Evolutionary conservation across 176 grass and related monocot species (phyloP).

Genomic region (Oryza brachyantha): DNA sequence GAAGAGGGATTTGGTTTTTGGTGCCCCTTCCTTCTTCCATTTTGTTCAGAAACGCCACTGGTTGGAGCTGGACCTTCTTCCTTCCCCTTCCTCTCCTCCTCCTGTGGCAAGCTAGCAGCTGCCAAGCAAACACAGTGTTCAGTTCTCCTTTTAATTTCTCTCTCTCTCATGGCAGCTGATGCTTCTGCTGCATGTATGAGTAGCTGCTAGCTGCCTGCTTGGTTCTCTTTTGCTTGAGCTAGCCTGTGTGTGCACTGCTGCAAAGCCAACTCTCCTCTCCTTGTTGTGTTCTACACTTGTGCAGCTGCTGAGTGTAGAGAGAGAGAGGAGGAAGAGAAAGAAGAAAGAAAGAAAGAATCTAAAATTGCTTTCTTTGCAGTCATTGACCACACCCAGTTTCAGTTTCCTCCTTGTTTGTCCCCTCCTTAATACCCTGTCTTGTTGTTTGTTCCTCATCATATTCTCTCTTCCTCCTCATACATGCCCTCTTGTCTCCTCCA

Average conservation of each 20-base stretch:
- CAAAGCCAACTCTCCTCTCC: conserved; percentile 18
- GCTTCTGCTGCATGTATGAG: neutral
- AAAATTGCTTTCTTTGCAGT: conserved; percentile 43
- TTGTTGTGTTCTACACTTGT: conserved; percentile 15
- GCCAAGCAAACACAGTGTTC: no score
- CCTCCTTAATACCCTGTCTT: neutral
- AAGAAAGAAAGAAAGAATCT: no score
- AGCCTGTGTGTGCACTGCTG: neutral
- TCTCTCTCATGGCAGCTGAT: no score
- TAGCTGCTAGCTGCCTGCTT: neutral
- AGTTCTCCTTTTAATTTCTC: no score
- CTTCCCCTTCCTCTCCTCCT: no score
- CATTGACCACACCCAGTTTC: conserved; percentile 50
- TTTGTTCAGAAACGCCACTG: conserved; percentile 19
- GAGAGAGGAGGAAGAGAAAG: neutral
- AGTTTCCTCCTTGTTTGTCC: conserved; percentile 38
- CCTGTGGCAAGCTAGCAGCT: no score
- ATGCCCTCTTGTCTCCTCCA: conserved; percentile 21
- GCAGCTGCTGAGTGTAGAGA: conserved; percentile 7
- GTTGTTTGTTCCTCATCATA: neutral
- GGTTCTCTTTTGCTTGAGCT: neutral
- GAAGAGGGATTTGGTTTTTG: conserved; percentile 26
- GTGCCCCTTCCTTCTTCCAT: conserved; percentile 25
- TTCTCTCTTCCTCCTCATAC: conserved; percentile 17
- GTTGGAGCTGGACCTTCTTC: no score